Evolutionary conservation across 495 filamentous ascomycete genomes (phyloP).

Genomic region (Penicillium soppii): DNA sequence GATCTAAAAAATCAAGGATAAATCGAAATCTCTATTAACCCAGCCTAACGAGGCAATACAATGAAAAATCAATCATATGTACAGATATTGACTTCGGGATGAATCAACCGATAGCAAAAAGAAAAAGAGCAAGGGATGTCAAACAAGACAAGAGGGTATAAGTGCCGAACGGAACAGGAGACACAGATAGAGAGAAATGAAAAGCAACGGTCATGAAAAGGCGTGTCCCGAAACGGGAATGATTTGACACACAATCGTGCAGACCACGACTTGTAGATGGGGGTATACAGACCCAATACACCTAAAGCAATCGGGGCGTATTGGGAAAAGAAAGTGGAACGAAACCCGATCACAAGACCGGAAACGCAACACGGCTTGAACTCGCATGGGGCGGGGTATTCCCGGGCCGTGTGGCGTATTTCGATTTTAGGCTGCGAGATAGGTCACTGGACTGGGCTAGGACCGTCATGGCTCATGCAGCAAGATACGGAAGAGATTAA

Average conservation of each 20-base stretch:
- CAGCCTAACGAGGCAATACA: too few species aligned
- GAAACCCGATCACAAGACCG: not conserved
- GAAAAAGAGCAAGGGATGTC: not conserved
- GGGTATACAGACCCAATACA: not conserved
- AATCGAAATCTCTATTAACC: not conserved
- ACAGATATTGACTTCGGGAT: too few species aligned
- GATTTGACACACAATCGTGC: not conserved
- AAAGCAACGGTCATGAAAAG: constrained; percentile 13
- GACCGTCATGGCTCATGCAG: not conserved
- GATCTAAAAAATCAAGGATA: not conserved
- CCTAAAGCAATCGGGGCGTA: not conserved
- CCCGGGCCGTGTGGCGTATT: not conserved
- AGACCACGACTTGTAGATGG: not conserved
- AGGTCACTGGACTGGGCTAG: not conserved
- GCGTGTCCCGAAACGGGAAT: not conserved
- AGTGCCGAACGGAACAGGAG: constrained; percentile 3
- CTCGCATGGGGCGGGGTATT: too few species aligned
- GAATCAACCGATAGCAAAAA: not conserved
- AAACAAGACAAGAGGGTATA: constrained; percentile 9
- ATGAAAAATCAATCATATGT: too few species aligned
- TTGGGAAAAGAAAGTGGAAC: not conserved
- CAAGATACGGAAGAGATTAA: not conserved
- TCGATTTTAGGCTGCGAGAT: not conserved
- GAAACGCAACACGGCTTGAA: too few species aligned
- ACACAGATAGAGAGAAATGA: constrained; percentile 3